Conservation (phyloP, 202 grass and related monocot genomes). For the Elaeis oleifera region DNA sequence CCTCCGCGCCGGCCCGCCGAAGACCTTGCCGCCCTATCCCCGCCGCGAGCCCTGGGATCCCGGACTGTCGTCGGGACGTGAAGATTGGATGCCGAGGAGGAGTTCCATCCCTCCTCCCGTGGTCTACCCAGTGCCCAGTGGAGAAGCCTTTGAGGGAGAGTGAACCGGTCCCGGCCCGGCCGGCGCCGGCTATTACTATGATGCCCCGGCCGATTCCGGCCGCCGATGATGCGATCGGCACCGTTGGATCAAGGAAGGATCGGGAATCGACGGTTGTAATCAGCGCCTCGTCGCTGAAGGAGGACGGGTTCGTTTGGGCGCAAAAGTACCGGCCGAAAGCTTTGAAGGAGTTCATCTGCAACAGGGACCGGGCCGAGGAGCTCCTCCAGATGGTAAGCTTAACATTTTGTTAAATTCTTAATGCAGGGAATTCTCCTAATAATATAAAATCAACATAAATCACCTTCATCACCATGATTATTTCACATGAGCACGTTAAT, state of each 20-base stretch:
- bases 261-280: conserved; percentile 1
- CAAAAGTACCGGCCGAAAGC: conserved; percentile 39
- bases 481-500: too few relatives aligned
- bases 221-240: not conserved
- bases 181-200: not conserved
- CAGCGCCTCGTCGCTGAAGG: not conserved
- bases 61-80: not conserved
- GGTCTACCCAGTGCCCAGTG: conserved; percentile 17
- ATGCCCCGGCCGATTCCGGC: not conserved
- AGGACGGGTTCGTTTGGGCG: conserved; percentile 45
- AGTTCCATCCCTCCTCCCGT: too few relatives aligned
- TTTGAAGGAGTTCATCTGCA: conserved; percentile 54
- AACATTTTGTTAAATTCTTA: too few relatives aligned
- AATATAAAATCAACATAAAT: too few relatives aligned
- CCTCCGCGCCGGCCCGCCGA: not conserved
- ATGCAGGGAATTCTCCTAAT: too few relatives aligned
- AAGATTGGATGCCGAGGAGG: too few relatives aligned
- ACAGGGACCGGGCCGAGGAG: conserved; percentile 25
- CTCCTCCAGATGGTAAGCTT: conserved; percentile 33
- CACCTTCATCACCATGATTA: too few relatives aligned
- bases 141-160: conserved; percentile 61
- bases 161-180: conserved; percentile 16
- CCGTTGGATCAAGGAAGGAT: not conserved
- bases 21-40: not conserved
- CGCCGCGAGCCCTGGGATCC: not conserved